phyloP scores from a whole-genome alignment of 441 rosid genomes.

The Flueggea neowawraea region DNA sequence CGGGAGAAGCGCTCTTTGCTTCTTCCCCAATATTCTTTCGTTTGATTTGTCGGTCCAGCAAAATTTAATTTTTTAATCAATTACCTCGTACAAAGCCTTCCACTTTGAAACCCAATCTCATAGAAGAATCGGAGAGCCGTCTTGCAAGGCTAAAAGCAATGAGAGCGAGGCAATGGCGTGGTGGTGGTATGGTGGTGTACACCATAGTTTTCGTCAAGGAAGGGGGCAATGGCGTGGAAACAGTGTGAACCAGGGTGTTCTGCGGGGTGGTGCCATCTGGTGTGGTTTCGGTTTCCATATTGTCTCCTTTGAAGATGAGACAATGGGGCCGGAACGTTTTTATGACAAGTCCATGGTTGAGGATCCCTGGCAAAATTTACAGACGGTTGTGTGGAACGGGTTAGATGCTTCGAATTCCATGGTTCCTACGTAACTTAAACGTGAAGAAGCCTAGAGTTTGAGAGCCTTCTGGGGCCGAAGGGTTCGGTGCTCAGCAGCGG shows the following conservation, averaged over 20 bases:
- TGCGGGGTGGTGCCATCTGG: constrained; percentile 41
- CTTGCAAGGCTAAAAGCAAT: constrained; percentile 66
- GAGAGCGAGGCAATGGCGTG: constrained; percentile 51
- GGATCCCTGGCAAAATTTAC: constrained; percentile 68
- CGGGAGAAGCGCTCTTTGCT: too few relatives aligned
- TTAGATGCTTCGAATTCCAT: constrained; percentile 41
- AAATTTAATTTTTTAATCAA: too few relatives aligned
- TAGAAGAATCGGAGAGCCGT: constrained; percentile 80
- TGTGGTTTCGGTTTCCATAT: constrained; percentile 23
- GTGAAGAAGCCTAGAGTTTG: constrained; percentile 35
- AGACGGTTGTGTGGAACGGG: constrained; percentile 57
- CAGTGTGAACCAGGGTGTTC: constrained; percentile 26
- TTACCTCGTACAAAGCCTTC: too few relatives aligned
- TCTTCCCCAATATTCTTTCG: too few relatives aligned
- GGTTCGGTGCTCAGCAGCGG: constrained; percentile 40
- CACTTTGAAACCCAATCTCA: constrained; percentile 13
- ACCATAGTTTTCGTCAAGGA: constrained; percentile 30
- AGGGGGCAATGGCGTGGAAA: constrained; percentile 36
- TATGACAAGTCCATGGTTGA: constrained; percentile 63
- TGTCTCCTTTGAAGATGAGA: constrained; percentile 18
- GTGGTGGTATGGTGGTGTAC: constrained; percentile 27
- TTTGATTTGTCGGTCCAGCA: too few relatives aligned
- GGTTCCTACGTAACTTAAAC: constrained; percentile 57
- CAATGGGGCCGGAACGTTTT: constrained; percentile 37
- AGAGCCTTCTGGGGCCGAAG: constrained; percentile 30